These are phyloP conservation scores for Trichoderma lentiforme DNA, from an alignment of 2,329 filamentous ascomycete genomes.

Conservation along the genomic window DNA sequence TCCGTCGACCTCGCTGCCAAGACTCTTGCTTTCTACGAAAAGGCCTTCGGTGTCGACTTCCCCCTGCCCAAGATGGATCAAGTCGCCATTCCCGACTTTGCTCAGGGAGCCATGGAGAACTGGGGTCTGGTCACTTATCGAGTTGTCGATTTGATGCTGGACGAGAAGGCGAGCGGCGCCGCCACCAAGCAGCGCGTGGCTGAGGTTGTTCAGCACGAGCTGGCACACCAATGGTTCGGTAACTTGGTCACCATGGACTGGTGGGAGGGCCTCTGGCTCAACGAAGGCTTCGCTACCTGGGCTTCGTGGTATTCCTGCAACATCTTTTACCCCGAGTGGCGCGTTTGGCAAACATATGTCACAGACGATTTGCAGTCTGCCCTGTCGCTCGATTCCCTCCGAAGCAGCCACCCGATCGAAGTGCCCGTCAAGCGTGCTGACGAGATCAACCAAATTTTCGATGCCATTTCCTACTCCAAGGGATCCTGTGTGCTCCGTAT, in stretches of 20 bases:
- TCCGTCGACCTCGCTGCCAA: constrained; percentile 84
- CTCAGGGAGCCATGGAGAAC: constrained; percentile 96
- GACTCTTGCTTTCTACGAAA: constrained; percentile 92
- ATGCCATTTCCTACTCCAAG: constrained; percentile 96
- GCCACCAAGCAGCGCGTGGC: constrained; percentile 89
- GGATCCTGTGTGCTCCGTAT: constrained; percentile 94
- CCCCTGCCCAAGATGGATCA: constrained; percentile 36
- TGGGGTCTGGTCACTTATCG: constrained; percentile 96
- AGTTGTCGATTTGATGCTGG: constrained; percentile 76
- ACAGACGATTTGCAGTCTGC: constrained; percentile 89
- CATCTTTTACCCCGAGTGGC: constrained; percentile 95
- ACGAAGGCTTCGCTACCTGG: constrained; percentile 76
- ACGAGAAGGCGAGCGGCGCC: constrained; percentile 87
- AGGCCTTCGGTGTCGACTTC: constrained; percentile 84
- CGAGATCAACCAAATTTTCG: constrained; percentile 97
- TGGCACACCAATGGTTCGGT: constrained; percentile 98
- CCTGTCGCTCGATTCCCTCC: constrained; percentile 80
- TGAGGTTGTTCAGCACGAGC: constrained; percentile 93
- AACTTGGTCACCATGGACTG: constrained; percentile 98
- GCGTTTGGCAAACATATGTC: constrained; percentile 94
- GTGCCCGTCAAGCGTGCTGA: constrained; percentile 93
- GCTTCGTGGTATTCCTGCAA: constrained; percentile 73
- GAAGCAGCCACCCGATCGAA: constrained; percentile 95
- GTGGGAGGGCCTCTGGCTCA: constrained; percentile 97
- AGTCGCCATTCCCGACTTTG: constrained; percentile 83